Evolutionary conservation across 2,329 filamentous ascomycete species (phyloP), one percentile per base, ranked within the genome.

Genomic region (Ilyonectria sp.): DNA sequence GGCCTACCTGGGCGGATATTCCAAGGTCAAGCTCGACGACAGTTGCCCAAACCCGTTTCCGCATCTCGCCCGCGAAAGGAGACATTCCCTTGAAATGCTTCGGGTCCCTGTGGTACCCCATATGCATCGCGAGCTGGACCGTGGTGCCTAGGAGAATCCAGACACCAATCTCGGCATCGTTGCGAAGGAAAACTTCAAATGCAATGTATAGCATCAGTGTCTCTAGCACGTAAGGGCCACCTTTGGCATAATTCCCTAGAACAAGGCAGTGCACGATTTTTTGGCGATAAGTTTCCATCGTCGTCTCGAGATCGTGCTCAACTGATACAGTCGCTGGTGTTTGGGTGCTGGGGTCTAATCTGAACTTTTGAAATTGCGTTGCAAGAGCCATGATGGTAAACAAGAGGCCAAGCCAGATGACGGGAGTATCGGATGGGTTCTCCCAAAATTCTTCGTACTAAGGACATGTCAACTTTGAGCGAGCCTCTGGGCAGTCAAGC

Each of bases 371-470:
- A 23, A 69, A 63, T 4, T 71, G 60, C 6, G 73, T 69, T 1
- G 84, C 79, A 8, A 86, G 75, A 60, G 81, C 82, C 47, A 86
- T 74, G 7, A 86, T 85, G 5, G 78, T 79, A 70, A 83, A 87
- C 0, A 87, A 69, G 2, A 86, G 75, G 1, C 82, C 84, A 10
- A 87, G 60, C 84, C 85, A 87, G 62, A 82, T 80, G 4, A 81
- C 74, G 0, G 84, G 78, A 1, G 77, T 78, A 0, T 69, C 71
- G 2, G 71, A 62, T 4, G 82, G 82, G 10, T 81, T 69, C 7
- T 76, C 63, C 84, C 84, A 87, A 60, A 86, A 86, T 0, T 71
- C 73, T 3, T 82, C 77, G 61, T 87, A 87, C 79, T 84, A 21
- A 1, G 4, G 15, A 4, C 3, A 23, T 43, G 17, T 67, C 47